Base-by-base conservation (phyloP, 106 monocot genomes). In the Dactylorhiza incarnata region DNA sequence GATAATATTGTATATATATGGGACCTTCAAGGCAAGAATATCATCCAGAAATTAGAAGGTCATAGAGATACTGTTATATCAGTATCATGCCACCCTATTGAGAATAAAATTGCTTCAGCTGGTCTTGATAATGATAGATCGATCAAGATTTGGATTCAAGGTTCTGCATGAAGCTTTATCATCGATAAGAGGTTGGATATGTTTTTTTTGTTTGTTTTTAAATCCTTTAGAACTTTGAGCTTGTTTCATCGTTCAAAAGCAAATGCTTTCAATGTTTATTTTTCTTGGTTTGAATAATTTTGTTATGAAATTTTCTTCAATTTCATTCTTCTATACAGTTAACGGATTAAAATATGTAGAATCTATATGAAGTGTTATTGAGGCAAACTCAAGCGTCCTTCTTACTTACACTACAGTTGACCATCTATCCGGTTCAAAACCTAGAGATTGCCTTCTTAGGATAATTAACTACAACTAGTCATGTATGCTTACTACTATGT, bases 21-120 rank as follows among this genome's bases (percentile, higher is more conserved):
- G 96, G 96, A 97, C 72, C 91, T 97, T 13, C 93, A 97, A 83
- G 82, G 87, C 71, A 97, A 84, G 78, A 85, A 97, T 55, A 83
- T 97, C 80, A 25, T 93, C 53, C 96, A 97, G 78, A 97, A 84
- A 83, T 79, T 91, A 74, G 90, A 91, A 87, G 96, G 96, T 16
- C 96, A 97, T 54, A 86, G 81, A 0, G 93, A 91, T 74, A 83
- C 84, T 69, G 96, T 91, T 37, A 91, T 97, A 56, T 93, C 96
- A 26, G 93, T 97, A 9, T 91, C 96, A 3, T 97, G 93, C 50
- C 93, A 93, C 77, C 93, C 96, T 9, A 81, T 19, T 45, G 84
- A 87, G 79, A 89, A 91, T 61, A 93, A 76, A 73, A 97, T 97
- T 76, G 96, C 89, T 7, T 97, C 96, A 58, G 93, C 90, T 45